These are phyloP conservation scores for Amanita pallidorosea DNA, from an alignment of 768 basidiomycete species.

Conservation along the genomic window DNA sequence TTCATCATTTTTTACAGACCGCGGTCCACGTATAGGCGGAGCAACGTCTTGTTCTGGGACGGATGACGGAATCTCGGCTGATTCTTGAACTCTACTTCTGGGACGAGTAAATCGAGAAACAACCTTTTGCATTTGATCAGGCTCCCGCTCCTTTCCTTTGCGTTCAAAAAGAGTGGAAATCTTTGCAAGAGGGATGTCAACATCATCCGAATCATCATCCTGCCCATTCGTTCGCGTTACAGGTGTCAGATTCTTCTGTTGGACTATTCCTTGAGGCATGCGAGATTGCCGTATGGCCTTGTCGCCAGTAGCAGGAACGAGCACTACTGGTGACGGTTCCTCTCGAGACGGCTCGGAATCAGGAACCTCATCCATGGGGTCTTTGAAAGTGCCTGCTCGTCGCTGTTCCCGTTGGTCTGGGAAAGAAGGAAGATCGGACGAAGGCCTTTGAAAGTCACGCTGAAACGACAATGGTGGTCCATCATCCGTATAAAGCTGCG, in stretches of 20 bases:
- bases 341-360: constrained; percentile 49
- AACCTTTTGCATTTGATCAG: background rate
- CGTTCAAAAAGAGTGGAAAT: background rate
- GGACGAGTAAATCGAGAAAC: background rate
- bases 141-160: background rate
- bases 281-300: background rate
- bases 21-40: constrained; percentile 1
- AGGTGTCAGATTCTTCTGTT: constrained; percentile 2
- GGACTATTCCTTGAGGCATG: background rate
- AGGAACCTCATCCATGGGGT: constrained; percentile 41
- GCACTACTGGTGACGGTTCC: constrained; percentile 7
- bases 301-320: background rate
- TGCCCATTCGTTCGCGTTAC: constrained; percentile 1
- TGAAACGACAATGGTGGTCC: background rate
- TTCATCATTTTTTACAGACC: background rate
- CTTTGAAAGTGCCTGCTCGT: constrained; percentile 10
- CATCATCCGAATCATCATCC: constrained; percentile 22
- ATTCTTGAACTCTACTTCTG: constrained; percentile 21
- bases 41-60: constrained; percentile 41
- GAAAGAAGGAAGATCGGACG: constrained; percentile 1
- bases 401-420: background rate
- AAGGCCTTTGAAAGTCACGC: background rate
- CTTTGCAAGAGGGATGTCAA: constrained; percentile 34
- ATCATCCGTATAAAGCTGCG: constrained; percentile 9
- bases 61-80: constrained; percentile 43